Evolutionary conservation across 257 asterid genomes (phyloP), one percentile per base, ranked within the genome.

Genomic region (Orobanche coerulescens): DNA sequence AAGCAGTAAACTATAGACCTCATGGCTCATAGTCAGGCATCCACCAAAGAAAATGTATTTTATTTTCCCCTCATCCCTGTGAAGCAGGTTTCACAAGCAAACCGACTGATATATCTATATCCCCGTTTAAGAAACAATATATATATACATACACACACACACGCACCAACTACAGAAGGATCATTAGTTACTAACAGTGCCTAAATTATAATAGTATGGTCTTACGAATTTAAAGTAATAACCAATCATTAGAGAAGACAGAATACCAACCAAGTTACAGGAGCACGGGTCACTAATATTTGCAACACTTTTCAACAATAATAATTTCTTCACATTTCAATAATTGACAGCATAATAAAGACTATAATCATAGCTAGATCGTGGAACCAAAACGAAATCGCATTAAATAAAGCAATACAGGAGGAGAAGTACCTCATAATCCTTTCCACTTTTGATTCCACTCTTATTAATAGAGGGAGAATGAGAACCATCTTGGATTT

Each of bases 351-450:
- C 40, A 34, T 34, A 13, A 34, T 40, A 40, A n/a, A n/a, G n/a
- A n/a, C n/a, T n/a, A n/a, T n/a, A n/a, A n/a, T n/a, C n/a, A n/a
- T n/a, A n/a, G n/a, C n/a, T n/a, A n/a, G n/a, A n/a, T n/a, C n/a
- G n/a, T n/a, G n/a, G n/a, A n/a, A n/a, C n/a, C n/a, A n/a, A n/a
- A n/a, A n/a, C n/a, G n/a, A n/a, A n/a, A n/a, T n/a, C n/a, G n/a
- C n/a, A n/a, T n/a, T n/a, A 43, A 4, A 43, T 2, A 43, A 43
- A 15, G 50, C n/a, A 54, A 20, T 40, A 18, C n/a, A 52, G 59
- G 57, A 26, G 39, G 71, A 59, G 47, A 25, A 49, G 40, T 82
- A 90, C 95, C 95, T 75, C 79, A 77, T 76, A 71, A 60, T 62
- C 73, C 46, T 62, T 68, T 55, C 43, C 80, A 58, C 69, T 62